Evolutionary conservation across 305 asterid species (phyloP).

Genomic region (Fraxinus platypoda): DNA sequence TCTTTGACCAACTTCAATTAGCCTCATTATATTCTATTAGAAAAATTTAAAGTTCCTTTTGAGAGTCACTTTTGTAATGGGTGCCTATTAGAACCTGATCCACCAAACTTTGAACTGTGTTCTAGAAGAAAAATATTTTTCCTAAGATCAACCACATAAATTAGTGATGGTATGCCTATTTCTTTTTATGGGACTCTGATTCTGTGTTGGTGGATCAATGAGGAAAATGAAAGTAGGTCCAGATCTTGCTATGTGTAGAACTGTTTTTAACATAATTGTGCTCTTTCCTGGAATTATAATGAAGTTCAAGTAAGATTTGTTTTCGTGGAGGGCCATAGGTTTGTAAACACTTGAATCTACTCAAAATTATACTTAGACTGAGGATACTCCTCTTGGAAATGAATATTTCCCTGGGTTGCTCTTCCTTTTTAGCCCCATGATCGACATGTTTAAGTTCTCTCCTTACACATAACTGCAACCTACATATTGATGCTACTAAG

Average conservation of each 20-base stretch:
- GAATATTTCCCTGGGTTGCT: constrained; percentile 4
- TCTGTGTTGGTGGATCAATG: neutral
- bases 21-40: neutral
- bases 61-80: neutral
- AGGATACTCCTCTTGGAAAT: constrained; percentile 6
- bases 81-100: neutral
- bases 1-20: constrained; percentile 5
- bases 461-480: neutral
- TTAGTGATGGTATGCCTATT: constrained; percentile 7
- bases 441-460: constrained; percentile 9
- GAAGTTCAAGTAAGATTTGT: neutral
- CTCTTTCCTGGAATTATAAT: constrained; percentile 5
- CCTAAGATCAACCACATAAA: constrained; percentile 4
- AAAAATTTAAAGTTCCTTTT: constrained; percentile 17
- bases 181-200: constrained; percentile 11
- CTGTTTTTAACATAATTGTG: neutral
- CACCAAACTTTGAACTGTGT: constrained; percentile 4
- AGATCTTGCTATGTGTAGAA: neutral
- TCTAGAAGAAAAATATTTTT: constrained; percentile 5
- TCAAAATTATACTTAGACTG: constrained; percentile 10
- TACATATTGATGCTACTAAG: constrained; percentile 3
- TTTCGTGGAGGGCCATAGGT: neutral
- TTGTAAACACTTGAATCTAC: neutral
- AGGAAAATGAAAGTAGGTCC: neutral
- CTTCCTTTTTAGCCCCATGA: constrained; percentile 11